Conservation (phyloP, 176 grass and related monocot species). For the Paspalum notatum region DNA sequence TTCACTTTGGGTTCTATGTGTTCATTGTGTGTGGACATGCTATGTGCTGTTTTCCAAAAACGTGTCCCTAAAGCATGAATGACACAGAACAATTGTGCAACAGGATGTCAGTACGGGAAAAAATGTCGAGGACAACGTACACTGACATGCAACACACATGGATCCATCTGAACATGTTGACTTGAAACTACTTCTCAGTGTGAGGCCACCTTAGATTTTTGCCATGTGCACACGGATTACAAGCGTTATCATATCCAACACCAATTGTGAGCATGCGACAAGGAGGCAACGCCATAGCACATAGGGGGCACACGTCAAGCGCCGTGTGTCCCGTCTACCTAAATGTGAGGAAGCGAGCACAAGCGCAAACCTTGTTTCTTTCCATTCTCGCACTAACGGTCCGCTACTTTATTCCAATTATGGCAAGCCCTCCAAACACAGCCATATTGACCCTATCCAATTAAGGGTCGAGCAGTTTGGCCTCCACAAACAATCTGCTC, state of each 20-base stretch:
- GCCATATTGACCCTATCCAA: not conserved
- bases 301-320: not conserved
- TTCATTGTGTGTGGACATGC: no score
- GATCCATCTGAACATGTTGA: not conserved
- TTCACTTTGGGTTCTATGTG: no score
- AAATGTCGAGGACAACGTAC: not conserved
- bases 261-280: not conserved
- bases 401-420: not conserved
- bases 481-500: conserved; percentile 4
- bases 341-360: not conserved
- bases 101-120: not conserved
- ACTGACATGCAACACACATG: not conserved
- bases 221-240: not conserved
- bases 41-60: no score
- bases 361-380: conserved; percentile 2
- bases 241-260: not conserved
- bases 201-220: not conserved
- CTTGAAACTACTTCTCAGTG: not conserved
- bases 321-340: not conserved
- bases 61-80: not conserved
- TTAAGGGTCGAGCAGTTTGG: not conserved
- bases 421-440: not conserved
- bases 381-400: not conserved
- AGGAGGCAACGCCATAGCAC: not conserved
- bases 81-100: not conserved